Base-by-base conservation (phyloP, 75 land plant species). In the Azolla pinnata region DNA sequence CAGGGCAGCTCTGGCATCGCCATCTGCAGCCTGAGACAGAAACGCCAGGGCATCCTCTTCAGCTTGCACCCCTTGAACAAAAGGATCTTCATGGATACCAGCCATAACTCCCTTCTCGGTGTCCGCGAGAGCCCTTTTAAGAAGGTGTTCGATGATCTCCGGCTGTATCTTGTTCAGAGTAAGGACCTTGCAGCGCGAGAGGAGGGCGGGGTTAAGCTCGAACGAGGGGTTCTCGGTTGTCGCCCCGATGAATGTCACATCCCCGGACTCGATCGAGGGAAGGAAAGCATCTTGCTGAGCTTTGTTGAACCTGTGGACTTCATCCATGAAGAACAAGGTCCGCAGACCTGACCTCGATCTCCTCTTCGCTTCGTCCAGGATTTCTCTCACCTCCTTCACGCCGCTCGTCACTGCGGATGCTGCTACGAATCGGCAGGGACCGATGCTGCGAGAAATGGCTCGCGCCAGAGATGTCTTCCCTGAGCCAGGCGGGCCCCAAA, bases 221-320 rank as follows among this genome's bases (percentile, higher is more conserved):
- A 91, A 91, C 1, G 93, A 87, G 1, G 97, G 97, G 44, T 91
- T 91, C 67, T 91, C 97, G 0, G 93, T 91, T 21, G 97, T 91
- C 25, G 97, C 97, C 8, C 90, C 92, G 20, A 91, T 61, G 33
- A 91, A 87, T 31, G 83, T 79, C 46, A 91, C 60, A 28, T 77
- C 74, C 8, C 97, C 97, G 60, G 86, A 88, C 51, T 91, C 97
- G 38, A 91, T 75, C 27, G 77, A 74, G 10, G 97, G 97, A 33
- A 91, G 73, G 32, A 91, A 80, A 1, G 88, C 81, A 66, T 91
- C 97, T 57, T 84, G 93, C 56, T 91, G 97, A 4, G 93, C 62
- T 33, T 79, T 79, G 64, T 82, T 84, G 61, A 91, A 91, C 45
- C 91, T 62, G 64, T 90, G 91, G 30, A 90, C 87, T 65, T 91